A percentile compares a stretch with the other conserved stretches of the same genome.
Evolutionary conservation across 345 rosid species (phyloP).

Genomic region (Citrus australasica): DNA sequence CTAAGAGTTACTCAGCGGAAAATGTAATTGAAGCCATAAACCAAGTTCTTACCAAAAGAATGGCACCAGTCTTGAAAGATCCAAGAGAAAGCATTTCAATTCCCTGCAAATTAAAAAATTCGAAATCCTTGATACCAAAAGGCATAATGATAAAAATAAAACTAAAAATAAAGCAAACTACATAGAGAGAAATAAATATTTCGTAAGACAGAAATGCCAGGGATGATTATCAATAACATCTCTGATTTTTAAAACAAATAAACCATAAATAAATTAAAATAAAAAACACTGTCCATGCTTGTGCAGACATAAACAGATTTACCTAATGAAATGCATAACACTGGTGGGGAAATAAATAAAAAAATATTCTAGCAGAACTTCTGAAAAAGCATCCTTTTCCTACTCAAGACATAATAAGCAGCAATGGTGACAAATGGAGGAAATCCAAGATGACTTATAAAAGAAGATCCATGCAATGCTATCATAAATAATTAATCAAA

Average conservation of each 20-base stretch:
- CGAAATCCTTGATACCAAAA: neutral
- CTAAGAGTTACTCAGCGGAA: neutral
- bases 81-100: constrained; percentile 99
- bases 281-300: neutral
- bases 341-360: neutral
- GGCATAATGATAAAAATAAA: neutral
- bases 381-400: neutral
- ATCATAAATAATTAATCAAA: neutral
- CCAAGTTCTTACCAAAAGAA: constrained; percentile 68
- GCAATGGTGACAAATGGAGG: neutral
- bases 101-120: constrained; percentile 50
- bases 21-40: neutral
- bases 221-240: neutral
- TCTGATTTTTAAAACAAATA: neutral
- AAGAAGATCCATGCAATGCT: neutral
- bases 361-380: neutral
- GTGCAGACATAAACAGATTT: neutral
- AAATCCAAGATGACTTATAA: neutral
- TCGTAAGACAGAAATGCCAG: neutral
- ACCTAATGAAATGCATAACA: neutral
- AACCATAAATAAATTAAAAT: neutral
- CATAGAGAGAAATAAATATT: neutral
- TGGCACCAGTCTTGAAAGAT: constrained; percentile 95
- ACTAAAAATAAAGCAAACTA: neutral
- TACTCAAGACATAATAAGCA: neutral